phyloP scores from a whole-genome alignment of 306 rosid species.

The Quercus ilex region DNA sequence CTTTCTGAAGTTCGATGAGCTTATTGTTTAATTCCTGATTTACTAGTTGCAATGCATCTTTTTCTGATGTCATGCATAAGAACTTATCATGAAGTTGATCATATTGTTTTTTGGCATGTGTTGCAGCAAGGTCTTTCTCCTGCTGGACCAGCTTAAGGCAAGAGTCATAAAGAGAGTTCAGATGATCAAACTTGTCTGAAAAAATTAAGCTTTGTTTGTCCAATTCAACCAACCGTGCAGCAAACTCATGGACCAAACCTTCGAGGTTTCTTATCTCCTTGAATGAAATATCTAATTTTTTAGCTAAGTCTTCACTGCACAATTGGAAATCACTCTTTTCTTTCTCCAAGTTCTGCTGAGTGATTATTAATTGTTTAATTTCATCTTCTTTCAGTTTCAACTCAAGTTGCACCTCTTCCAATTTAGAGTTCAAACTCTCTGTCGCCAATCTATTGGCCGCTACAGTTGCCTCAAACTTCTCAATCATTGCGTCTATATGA shows the following conservation, averaged over 20 bases:
- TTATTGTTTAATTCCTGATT: conserved; percentile 52
- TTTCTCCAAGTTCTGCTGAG: conserved; percentile 46
- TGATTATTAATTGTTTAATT: conserved; percentile 37
- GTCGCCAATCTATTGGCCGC: conserved; percentile 46
- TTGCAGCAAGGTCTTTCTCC: conserved; percentile 58
- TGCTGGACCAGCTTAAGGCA: conserved; percentile 62
- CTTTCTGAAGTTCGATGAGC: conserved; percentile 54
- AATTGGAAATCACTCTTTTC: conserved; percentile 58
- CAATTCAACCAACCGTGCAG: conserved; percentile 49
- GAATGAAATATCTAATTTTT: conserved; percentile 52
- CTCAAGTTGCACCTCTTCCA: conserved; percentile 56
- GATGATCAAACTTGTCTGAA: conserved; percentile 59
- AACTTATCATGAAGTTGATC: conserved; percentile 53
- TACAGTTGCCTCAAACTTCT: conserved; percentile 58
- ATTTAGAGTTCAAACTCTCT: conserved; percentile 59
- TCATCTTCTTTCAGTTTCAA: conserved; percentile 63
- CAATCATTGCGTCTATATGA: conserved; percentile 60
- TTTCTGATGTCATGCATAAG: conserved; percentile 49
- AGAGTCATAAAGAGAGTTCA: conserved; percentile 57
- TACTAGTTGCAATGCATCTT: conserved; percentile 36
- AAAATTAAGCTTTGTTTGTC: conserved; percentile 61
- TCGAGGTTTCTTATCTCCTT: conserved; percentile 61
- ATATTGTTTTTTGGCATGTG: conserved; percentile 53
- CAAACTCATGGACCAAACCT: conserved; percentile 45
- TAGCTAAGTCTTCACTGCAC: conserved; percentile 43